Percentiles rank a stretch among this genome's conserved stretches.
Evolutionary conservation across 345 rosid species (phyloP).

Genomic region (Gossypium turneri): DNA sequence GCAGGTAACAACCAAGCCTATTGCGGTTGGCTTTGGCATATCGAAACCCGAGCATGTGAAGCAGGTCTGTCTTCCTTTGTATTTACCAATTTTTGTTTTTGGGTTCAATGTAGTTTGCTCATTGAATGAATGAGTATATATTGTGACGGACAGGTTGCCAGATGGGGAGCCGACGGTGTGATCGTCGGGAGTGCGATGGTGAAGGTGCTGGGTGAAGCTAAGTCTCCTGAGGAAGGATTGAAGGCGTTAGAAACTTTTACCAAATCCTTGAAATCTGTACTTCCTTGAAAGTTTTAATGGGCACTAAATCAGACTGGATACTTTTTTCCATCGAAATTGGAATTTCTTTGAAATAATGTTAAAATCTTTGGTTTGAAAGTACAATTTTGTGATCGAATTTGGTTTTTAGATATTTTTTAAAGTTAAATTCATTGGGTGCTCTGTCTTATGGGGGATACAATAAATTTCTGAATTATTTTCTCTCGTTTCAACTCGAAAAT

Average conservation of each 20-base stretch:
- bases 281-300: conserved; percentile 26
- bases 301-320: neutral
- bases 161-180: conserved; percentile 89
- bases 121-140: neutral
- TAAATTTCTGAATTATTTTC: too few relatives aligned
- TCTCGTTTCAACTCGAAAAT: too few relatives aligned
- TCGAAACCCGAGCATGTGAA: conserved; percentile 76
- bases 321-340: neutral
- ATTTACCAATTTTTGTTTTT: neutral
- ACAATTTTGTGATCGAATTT: neutral
- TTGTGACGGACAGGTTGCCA: conserved; percentile 43
- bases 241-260: conserved; percentile 55
- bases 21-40: conserved; percentile 82
- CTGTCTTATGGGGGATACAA: too few relatives aligned
- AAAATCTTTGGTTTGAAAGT: neutral
- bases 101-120: neutral
- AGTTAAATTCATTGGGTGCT: neutral
- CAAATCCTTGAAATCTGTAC: conserved; percentile 62
- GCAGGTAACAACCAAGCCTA: conserved; percentile 63
- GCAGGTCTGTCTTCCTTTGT: conserved; percentile 43
- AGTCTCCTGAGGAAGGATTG: conserved; percentile 69
- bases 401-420: neutral
- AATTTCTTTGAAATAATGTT: neutral
- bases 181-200: conserved; percentile 89
- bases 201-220: conserved; percentile 62